Percentiles rank a stretch among this genome's conserved stretches.
phyloP scores from a whole-genome alignment of 1,284 basidiomycete genomes.

The Cryptococcus hybrid region DNA sequence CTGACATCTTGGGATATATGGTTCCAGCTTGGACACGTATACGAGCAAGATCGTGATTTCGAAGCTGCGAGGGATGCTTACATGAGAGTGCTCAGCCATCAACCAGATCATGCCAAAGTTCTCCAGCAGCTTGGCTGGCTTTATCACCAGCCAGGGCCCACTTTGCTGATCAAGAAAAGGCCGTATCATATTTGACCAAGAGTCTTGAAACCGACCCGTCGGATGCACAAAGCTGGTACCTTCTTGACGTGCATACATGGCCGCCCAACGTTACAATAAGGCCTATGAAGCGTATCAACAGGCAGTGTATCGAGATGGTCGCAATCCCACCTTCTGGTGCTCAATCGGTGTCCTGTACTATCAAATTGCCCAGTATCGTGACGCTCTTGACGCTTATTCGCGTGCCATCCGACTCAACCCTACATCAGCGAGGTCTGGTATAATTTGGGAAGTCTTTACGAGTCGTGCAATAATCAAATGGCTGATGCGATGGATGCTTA shows the following conservation, averaged over 20 bases:
- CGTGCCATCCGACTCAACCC: conserved; percentile 95
- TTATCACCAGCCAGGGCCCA: conserved; percentile 90
- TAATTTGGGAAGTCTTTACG: conserved; percentile 94
- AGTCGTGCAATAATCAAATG: conserved; percentile 99
- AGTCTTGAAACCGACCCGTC: conserved; percentile 91
- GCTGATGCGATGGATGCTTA: conserved; percentile 98
- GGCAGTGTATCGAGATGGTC: conserved; percentile 96
- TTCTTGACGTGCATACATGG: conserved; percentile 99
- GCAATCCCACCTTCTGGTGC: conserved; percentile 99
- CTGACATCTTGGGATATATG: conserved; percentile 97
- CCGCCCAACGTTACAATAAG: conserved; percentile 97
- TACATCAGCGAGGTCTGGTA: conserved; percentile 99
- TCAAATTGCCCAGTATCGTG: conserved; percentile 98
- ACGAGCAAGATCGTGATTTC: conserved; percentile 71
- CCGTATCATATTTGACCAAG: conserved; percentile 91
- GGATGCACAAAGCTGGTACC: conserved; percentile 98
- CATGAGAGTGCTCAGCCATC: conserved; percentile 91
- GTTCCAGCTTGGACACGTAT: conserved; percentile 99
- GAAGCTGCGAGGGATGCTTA: conserved; percentile 90
- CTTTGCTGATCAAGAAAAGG: conserved; percentile 95
- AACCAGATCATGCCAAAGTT: conserved; percentile 93
- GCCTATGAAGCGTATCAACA: conserved; percentile 99
- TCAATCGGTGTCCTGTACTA: conserved; percentile 99
- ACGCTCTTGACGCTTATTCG: conserved; percentile 97
- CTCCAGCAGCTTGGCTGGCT: conserved; percentile 98